phyloP scores from a whole-genome alignment of 1,284 basidiomycete species.

The Coniferiporia weirii region DNA sequence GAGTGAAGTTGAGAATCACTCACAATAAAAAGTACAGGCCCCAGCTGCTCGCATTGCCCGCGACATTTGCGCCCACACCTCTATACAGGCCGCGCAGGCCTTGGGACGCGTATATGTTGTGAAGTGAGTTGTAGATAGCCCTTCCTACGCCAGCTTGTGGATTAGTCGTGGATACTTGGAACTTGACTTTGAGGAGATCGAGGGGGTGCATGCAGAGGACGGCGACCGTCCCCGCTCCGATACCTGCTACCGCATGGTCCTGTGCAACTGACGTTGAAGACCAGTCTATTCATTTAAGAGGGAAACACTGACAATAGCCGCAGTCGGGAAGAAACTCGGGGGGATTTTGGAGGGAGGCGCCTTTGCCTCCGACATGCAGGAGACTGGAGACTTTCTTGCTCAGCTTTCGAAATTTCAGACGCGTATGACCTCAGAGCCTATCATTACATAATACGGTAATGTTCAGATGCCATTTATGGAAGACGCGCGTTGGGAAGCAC shows the following conservation, averaged over 20 bases:
- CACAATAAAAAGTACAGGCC: slow-evolving; percentile 97
- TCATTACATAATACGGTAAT: background rate
- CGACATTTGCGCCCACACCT: slow-evolving; percentile 87
- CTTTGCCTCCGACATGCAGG: slow-evolving; percentile 7
- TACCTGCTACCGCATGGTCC: slow-evolving; percentile 93
- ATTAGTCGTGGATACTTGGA: slow-evolving; percentile 81
- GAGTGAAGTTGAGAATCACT: slow-evolving; percentile 31
- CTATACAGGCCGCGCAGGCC: slow-evolving; percentile 90
- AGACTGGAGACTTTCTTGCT: background rate
- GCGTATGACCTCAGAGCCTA: background rate
- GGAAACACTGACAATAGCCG: slow-evolving; percentile 49
- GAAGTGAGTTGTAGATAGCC: slow-evolving; percentile 74
- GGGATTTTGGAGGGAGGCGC: slow-evolving; percentile 10
- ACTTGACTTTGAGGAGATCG: slow-evolving; percentile 93
- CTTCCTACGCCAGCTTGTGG: slow-evolving; percentile 62
- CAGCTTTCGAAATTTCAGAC: background rate
- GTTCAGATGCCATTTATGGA: background rate
- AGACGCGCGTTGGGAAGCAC: background rate
- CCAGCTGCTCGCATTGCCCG: slow-evolving; percentile 97
- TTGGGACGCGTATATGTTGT: slow-evolving; percentile 67
- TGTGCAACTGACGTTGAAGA: slow-evolving; percentile 25
- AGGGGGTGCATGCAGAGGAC: slow-evolving; percentile 98
- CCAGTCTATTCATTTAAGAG: slow-evolving; percentile 1
- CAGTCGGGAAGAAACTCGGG: slow-evolving; percentile 69
- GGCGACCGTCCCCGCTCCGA: slow-evolving; percentile 89